Evolutionary conservation across 1,284 basidiomycete genomes (phyloP).

Genomic region (Papiliotrema flavescens): DNA sequence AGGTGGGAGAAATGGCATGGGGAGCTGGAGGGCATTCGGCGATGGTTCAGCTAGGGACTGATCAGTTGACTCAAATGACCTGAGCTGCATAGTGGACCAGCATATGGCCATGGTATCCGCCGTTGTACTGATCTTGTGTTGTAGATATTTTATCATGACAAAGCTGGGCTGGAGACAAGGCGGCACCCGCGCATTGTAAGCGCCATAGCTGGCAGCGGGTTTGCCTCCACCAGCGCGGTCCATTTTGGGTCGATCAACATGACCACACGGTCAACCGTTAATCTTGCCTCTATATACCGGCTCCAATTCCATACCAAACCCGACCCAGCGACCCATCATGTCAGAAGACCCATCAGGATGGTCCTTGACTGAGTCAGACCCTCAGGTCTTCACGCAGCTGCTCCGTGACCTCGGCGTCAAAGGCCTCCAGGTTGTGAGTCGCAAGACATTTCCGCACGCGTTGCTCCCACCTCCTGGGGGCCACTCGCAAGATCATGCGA

Average conservation of each 20-base stretch:
- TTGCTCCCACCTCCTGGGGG: too few species aligned
- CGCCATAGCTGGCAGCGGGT: neutral
- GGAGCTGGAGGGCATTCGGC: constrained; percentile 35
- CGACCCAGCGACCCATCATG: constrained; percentile 2
- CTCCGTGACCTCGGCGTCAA: constrained; percentile 50
- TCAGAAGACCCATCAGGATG: constrained; percentile 47
- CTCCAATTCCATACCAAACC: neutral
- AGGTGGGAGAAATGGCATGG: constrained; percentile 40
- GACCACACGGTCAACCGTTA: neutral
- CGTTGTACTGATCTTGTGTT: too few species aligned
- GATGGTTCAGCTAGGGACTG: constrained; percentile 24
- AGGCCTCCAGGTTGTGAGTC: constrained; percentile 51
- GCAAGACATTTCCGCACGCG: too few species aligned
- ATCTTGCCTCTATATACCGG: neutral
- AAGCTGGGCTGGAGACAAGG: too few species aligned
- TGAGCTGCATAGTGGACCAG: too few species aligned
- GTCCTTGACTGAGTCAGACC: constrained; percentile 51
- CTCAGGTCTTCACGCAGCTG: constrained; percentile 51
- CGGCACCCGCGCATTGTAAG: too few species aligned
- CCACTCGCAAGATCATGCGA: too few species aligned
- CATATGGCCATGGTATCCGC: too few species aligned
- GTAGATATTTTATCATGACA: too few species aligned
- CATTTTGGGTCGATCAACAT: neutral
- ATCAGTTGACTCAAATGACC: too few species aligned
- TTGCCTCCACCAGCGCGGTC: neutral